Evolutionary conservation across 2,329 filamentous ascomycete species (phyloP).

Genomic region (Exophiala oligosperma): DNA sequence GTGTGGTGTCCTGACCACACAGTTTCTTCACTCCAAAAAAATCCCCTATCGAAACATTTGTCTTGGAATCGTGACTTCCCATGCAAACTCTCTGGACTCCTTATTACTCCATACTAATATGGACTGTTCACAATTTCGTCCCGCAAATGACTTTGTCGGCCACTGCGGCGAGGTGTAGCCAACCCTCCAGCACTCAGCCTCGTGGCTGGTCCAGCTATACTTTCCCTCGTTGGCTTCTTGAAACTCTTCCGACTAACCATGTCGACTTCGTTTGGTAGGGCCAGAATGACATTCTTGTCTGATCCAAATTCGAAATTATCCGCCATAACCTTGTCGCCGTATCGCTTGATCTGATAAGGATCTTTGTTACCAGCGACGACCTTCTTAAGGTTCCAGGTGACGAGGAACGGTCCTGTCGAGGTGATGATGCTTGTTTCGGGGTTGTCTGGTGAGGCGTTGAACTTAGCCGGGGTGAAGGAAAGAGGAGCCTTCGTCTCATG

Average conservation of each 20-base stretch:
- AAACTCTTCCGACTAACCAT: conserved; percentile 89
- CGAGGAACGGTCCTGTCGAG: conserved; percentile 91
- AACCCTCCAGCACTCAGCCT: conserved; percentile 46
- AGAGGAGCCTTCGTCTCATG: conserved; percentile 89
- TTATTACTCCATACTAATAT: conserved; percentile 37
- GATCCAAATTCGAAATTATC: conserved; percentile 98
- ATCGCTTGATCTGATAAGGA: conserved; percentile 95
- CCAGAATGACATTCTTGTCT: conserved; percentile 97
- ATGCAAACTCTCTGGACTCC: neutral
- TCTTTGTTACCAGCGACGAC: conserved; percentile 77
- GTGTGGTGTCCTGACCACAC: no score
- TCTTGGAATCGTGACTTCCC: neutral
- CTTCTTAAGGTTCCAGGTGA: conserved; percentile 95
- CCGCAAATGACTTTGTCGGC: conserved; percentile 59
- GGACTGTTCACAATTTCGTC: conserved; percentile 79
- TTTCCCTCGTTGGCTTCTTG: conserved; percentile 87
- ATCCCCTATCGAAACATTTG: no score
- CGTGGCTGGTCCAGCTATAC: conserved; percentile 67
- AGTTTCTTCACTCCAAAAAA: no score
- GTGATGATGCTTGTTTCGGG: conserved; percentile 94
- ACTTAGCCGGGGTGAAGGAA: conserved; percentile 85
- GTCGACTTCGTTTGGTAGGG: conserved; percentile 94
- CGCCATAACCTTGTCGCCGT: conserved; percentile 91
- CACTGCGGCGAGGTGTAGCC: conserved; percentile 40
- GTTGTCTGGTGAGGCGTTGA: conserved; percentile 81